Percentiles rank a stretch among this genome's conserved stretches.
Evolutionary conservation across 108 stramenopile species (phyloP).

Genomic region (Nannochloropsis gaditana): DNA sequence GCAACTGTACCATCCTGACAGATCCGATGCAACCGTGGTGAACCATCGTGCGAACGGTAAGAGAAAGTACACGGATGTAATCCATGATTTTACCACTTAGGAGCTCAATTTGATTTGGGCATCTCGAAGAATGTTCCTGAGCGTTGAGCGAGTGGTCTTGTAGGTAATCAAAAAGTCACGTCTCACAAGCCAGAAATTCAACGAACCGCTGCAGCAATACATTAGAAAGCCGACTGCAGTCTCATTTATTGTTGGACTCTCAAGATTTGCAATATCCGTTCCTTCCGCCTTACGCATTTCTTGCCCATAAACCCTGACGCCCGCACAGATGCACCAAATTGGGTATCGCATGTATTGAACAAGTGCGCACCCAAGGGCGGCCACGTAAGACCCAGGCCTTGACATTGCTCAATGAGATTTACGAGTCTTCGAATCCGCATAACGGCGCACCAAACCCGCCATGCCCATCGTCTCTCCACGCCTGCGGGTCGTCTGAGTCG

Average conservation of each 20-base stretch:
- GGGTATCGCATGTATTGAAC: background rate
- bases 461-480: background rate
- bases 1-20: background rate
- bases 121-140: too few species aligned
- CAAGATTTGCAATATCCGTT: too few species aligned
- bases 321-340: slow-evolving; percentile 6
- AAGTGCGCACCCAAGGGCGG: slow-evolving; percentile 12
- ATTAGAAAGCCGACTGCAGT: too few species aligned
- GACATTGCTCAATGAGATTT: background rate
- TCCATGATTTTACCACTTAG: too few species aligned
- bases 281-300: background rate
- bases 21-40: background rate
- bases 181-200: too few species aligned
- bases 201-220: too few species aligned
- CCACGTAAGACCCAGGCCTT: background rate
- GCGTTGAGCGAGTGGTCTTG: too few species aligned
- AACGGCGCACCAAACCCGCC: background rate
- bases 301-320: background rate
- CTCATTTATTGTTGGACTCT: too few species aligned
- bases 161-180: too few species aligned
- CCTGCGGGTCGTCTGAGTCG: background rate
- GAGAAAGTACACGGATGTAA: background rate
- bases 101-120: too few species aligned
- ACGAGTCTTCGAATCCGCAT: background rate
- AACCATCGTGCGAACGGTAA: background rate